phyloP scores from a whole-genome alignment of 306 rosid genomes.

The Quercus mongolica region DNA sequence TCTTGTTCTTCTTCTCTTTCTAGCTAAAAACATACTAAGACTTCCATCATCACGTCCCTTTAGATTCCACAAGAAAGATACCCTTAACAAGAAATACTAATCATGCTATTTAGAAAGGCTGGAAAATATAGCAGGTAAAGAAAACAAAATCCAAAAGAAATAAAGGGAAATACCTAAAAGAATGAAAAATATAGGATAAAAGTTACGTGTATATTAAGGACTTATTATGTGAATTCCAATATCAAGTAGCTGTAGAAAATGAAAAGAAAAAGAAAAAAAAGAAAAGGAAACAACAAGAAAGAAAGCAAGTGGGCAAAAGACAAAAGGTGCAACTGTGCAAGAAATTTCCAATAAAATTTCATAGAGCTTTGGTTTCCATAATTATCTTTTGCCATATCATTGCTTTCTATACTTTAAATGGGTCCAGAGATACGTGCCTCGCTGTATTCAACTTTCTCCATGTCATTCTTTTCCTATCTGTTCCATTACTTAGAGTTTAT shows the following conservation, averaged over 20 bases:
- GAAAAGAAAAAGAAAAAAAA: neutral
- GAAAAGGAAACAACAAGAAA: constrained; percentile 8
- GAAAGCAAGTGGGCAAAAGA: constrained; percentile 1
- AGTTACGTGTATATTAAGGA: neutral
- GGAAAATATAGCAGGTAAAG: constrained; percentile 1
- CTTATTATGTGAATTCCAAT: neutral
- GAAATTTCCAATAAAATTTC: constrained; percentile 6
- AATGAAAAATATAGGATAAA: neutral
- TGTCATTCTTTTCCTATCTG: constrained; percentile 5
- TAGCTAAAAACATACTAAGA: constrained; percentile 17
- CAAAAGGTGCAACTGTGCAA: neutral
- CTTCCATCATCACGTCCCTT: constrained; percentile 30
- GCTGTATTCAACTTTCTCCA: constrained; percentile 36
- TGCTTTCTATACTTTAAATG: constrained; percentile 27
- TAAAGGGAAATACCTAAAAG: neutral
- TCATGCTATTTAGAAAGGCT: constrained; percentile 12
- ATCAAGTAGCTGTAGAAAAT: neutral
- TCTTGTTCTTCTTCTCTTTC: constrained; percentile 21
- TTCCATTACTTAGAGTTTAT: constrained; percentile 7
- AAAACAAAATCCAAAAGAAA: neutral
- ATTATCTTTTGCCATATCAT: constrained; percentile 17
- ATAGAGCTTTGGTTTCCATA: neutral
- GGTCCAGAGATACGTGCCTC: constrained; percentile 37
- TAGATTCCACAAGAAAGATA: constrained; percentile 59
- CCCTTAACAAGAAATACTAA: constrained; percentile 46